Base-by-base conservation (phyloP, 2,329 filamentous ascomycete species). In the Meredithiella fracta region DNA sequence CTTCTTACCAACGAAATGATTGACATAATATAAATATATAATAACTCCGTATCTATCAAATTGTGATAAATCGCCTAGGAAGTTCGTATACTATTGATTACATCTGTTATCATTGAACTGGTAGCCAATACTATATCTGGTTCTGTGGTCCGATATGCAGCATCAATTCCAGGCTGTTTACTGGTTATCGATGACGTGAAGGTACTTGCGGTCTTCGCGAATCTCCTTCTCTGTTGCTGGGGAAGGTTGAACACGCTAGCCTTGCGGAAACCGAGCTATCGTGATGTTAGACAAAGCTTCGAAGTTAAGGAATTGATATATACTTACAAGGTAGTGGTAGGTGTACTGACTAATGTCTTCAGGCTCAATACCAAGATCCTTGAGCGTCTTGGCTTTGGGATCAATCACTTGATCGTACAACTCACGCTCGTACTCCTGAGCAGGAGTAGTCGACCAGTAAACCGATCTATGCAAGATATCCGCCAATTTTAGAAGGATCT, bases 361-460 rank as follows among this genome's bases (percentile, higher is more conserved):
- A 29, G 91, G 87, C 70, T 89, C 85, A 61, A 98, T 95, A 59
- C 80, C 86, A 50, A 98, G 77, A 66, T 97, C 90, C 70, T 86
- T 86, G 73, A 97, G 94, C 1, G 92, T 97, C 79, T 96, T 97
- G 61, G 92, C 92, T 34, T 76, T 80, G 58, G 82, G 81, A 68
- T 98, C 92, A 65, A 98, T 94, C 63, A 80, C 73, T 70, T 98
- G 92, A 70, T 98, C 86, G 64, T 94, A 80, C 70, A 91, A 94
- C 69, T 98, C 90, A 60, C 85, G 78, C 74, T 96, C 89, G 11
- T 98, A 77, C 68, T 94, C 82, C 65, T 97, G 90, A 40, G 80
- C 80, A 34, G 86, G 90, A 60, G 85, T 74, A 50, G 85, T 81
- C 47, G 83, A 85, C 88, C 88, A 98, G 90, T 90, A 98, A 20